Evolutionary conservation across 495 filamentous ascomycete genomes (phyloP).

Genomic region (Staphylotrichum tortipilum): DNA sequence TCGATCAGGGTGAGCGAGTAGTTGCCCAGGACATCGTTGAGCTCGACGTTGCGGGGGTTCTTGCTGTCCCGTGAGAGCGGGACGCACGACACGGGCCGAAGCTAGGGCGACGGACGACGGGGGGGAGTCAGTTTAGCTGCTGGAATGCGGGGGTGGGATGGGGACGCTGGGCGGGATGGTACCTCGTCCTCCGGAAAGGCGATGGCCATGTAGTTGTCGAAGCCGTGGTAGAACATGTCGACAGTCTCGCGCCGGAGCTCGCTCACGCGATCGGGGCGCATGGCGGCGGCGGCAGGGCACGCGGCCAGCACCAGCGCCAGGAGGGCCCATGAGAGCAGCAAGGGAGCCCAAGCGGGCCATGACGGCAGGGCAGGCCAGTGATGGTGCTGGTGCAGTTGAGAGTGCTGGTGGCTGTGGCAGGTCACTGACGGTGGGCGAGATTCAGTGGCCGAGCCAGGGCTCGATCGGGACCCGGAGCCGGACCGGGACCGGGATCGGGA

Average conservation of each 20-base stretch:
- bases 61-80: constrained; percentile 74
- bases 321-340: constrained; percentile 10
- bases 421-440: not conserved
- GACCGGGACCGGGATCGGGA: constrained; percentile 1
- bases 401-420: no score
- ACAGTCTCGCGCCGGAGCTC: constrained; percentile 64
- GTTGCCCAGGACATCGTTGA: constrained; percentile 94
- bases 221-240: constrained; percentile 95
- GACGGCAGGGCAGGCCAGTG: not conserved
- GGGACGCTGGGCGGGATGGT: constrained; percentile 6
- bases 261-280: constrained; percentile 43
- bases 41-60: constrained; percentile 72
- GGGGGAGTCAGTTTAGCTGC: no score
- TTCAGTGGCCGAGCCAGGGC: not conserved
- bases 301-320: constrained; percentile 19
- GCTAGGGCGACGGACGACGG: constrained; percentile 30
- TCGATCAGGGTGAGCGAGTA: constrained; percentile 94
- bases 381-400: not conserved
- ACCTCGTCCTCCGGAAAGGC: constrained; percentile 96
- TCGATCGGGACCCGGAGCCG: constrained; percentile 12
- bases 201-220: constrained; percentile 84
- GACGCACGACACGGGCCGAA: constrained; percentile 76
- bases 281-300: constrained; percentile 30
- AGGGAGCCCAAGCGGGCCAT: not conserved
- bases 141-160: constrained; percentile 2